These are phyloP conservation scores for Parafenestella ontariensis DNA, from an alignment of 2,329 filamentous ascomycete genomes.

Conservation along the genomic window DNA sequence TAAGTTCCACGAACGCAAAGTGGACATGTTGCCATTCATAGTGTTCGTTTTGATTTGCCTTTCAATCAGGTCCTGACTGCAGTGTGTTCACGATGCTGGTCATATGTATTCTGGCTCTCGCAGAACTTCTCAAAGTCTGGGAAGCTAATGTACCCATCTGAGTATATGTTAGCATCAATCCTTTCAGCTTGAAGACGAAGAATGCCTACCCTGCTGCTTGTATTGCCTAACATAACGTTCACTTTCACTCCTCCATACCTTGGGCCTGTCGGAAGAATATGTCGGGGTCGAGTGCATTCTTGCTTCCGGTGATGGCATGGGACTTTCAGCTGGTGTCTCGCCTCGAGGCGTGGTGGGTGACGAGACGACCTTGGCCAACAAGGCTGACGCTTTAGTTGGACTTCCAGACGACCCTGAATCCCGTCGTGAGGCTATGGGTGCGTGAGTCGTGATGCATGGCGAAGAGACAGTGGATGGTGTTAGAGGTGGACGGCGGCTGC, in stretches of 20 bases:
- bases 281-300: constrained; percentile 36
- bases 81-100: constrained; percentile 36
- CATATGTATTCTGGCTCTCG: constrained; percentile 44
- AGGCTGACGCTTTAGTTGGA: constrained; percentile 50
- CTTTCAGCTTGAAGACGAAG: background rate
- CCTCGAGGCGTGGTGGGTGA: constrained; percentile 49
- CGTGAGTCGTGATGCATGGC: constrained; percentile 52
- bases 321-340: constrained; percentile 42
- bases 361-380: constrained; percentile 54
- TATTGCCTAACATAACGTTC: constrained; percentile 48
- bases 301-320: constrained; percentile 37
- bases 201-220: constrained; percentile 46
- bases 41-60: constrained; percentile 1
- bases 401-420: constrained; percentile 49
- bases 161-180: constrained; percentile 21
- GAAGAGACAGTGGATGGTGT: constrained; percentile 56
- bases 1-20: constrained; percentile 8
- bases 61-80: constrained; percentile 44
- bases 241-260: constrained; percentile 47
- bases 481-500: constrained; percentile 52
- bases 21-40: background rate
- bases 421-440: constrained; percentile 48
- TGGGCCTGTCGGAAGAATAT: constrained; percentile 40
- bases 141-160: constrained; percentile 73
- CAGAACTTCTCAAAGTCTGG: constrained; percentile 74